These are phyloP conservation scores for Diddensiella caesifluorescens DNA, from an alignment of 805 yeast genomes.

Conservation along the genomic window DNA sequence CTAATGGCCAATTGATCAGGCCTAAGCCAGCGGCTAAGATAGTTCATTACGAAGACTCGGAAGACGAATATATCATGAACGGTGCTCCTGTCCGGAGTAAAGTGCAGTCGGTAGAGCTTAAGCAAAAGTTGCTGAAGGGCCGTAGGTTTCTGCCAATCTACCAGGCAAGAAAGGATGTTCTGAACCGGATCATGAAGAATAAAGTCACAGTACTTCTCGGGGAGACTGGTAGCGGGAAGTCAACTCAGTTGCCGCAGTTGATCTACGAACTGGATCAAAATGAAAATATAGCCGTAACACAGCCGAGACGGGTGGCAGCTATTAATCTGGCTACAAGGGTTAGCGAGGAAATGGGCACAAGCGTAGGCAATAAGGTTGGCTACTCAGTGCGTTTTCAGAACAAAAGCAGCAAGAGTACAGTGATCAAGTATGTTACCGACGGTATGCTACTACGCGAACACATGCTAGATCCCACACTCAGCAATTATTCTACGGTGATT, in stretches of 20 bases:
- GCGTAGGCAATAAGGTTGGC: conserved; percentile 78
- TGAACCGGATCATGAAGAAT: conserved; percentile 47
- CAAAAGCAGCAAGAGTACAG: conserved; percentile 51
- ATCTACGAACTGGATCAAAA: conserved; percentile 45
- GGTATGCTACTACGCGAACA: conserved; percentile 95
- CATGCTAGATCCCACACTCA: conserved; percentile 63
- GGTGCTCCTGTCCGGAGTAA: background rate
- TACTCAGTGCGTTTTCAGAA: conserved; percentile 91
- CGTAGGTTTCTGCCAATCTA: conserved; percentile 70
- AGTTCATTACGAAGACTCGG: conserved; percentile 19
- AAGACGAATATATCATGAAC: conserved; percentile 23
- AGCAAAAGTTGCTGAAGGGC: conserved; percentile 42
- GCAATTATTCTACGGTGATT: conserved; percentile 66
- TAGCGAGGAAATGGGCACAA: conserved; percentile 76
- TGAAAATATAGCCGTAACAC: conserved; percentile 81
- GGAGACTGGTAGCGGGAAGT: conserved; percentile 97
- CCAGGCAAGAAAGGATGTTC: conserved; percentile 59
- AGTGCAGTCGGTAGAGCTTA: conserved; percentile 26
- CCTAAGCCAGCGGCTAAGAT: conserved; percentile 1
- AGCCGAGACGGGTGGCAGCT: conserved; percentile 97
- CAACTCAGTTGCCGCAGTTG: conserved; percentile 94
- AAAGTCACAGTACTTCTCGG: conserved; percentile 82
- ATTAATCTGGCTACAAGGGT: conserved; percentile 90
- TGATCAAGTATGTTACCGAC: conserved; percentile 83
- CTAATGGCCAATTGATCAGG: too few species aligned